Percentiles rank a stretch among this genome's conserved stretches.
Conservation (phyloP, 129 eudicot genomes). For the Apium graveolens region DNA sequence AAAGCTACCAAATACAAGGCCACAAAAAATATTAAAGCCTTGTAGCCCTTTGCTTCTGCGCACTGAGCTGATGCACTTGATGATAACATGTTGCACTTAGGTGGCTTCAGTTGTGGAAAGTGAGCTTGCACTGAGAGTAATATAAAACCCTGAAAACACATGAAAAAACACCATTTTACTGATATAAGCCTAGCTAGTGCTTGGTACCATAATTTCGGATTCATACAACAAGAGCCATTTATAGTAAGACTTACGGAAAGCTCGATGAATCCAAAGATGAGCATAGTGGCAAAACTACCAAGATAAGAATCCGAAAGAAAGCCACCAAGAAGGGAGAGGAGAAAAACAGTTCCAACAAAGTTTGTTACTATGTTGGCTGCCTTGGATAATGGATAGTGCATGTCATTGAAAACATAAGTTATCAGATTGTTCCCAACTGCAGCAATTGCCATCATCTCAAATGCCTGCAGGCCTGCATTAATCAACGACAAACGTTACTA, state of each 20-base stretch:
- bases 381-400: slow-evolving; percentile 74
- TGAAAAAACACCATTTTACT: neutral
- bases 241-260: slow-evolving; percentile 39
- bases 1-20: slow-evolving; percentile 85
- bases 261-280: slow-evolving; percentile 65
- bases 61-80: slow-evolving; percentile 21
- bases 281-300: slow-evolving; percentile 74
- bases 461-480: slow-evolving; percentile 60
- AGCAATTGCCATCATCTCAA: slow-evolving; percentile 89
- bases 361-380: slow-evolving; percentile 72
- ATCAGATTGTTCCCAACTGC: slow-evolving; percentile 81
- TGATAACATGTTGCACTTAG: slow-evolving; percentile 51
- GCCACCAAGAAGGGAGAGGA: slow-evolving; percentile 77
- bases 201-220: neutral
- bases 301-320: slow-evolving; percentile 77
- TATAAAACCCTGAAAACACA: slow-evolving; percentile 59
- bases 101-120: slow-evolving; percentile 62
- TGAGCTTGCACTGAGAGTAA: slow-evolving; percentile 87
- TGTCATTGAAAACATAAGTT: slow-evolving; percentile 71
- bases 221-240: neutral
- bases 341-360: slow-evolving; percentile 73
- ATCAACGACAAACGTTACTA: neutral
- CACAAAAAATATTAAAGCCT: slow-evolving; percentile 51
- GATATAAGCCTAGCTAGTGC: neutral
- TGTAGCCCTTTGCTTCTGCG: slow-evolving; percentile 58